Evolutionary conservation across 140 eudicot species (phyloP), one percentile per base, ranked within the genome.

Genomic region (Cichorium intybus): DNA sequence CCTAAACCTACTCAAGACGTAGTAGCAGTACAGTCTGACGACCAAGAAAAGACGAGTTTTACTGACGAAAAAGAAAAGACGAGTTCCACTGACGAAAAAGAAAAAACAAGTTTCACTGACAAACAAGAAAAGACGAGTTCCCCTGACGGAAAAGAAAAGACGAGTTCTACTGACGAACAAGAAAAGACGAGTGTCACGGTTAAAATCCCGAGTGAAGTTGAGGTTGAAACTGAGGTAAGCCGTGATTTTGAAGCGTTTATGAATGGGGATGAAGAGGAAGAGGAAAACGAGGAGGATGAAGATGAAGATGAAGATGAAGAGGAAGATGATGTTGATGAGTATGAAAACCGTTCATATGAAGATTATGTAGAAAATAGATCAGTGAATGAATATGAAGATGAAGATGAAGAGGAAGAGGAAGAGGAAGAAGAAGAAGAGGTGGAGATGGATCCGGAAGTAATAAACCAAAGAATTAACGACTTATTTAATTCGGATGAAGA

Each of bases 351-450:
- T 50, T 51, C 27, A 18, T 4, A 15, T 65, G 57, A 16, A 62
- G 74, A 64, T 39, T 28, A 16, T 20, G 66, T 46, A 46, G 41
- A 64, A 57, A 62, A 20, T n/a, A n/a, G n/a, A n/a, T n/a, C n/a
- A n/a, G n/a, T n/a, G 31, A 51, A 31, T 11, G 62, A 51, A 20
- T 52, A 24, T 2, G 46, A 34, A 17, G 15, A 64, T 52, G 39
- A 27, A 21, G 62, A 71, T 60, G 68, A 55, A 69, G 73, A 46
- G 33, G 54, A 55, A 4, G 77, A 65, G 4, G 70, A 62, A 60
- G 82, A 45, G 8, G 60, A 62, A 8, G 66, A 64, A 17, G 67
- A 15, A 18, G 67, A 55, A 8, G 65, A 58, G 10, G 64, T 29
- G 15, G 41, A 60, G 52, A 56, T 41, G 5, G 74, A 77, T 64